Evolutionary conservation across 177 flowering plant genomes (phyloP).

Genomic region (Telopea speciosissima): DNA sequence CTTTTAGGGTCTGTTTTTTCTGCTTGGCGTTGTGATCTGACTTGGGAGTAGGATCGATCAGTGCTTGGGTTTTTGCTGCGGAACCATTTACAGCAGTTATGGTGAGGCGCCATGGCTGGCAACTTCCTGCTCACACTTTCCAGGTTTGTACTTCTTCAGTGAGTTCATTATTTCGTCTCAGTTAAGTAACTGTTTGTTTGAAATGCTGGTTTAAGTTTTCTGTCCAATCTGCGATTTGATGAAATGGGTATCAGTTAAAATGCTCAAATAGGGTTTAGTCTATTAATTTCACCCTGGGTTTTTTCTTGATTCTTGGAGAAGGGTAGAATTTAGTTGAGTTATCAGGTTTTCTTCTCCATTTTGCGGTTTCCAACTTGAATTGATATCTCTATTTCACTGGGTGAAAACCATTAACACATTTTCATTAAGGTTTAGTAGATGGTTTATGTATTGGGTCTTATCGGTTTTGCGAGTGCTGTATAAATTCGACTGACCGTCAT

Average conservation of each 20-base stretch:
- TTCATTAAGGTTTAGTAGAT: neutral
- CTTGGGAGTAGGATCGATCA: neutral
- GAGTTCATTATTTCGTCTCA: neutral
- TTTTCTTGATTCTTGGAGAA: slow-evolving; percentile 5
- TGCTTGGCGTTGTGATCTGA: neutral
- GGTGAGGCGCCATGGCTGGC: slow-evolving; percentile 89
- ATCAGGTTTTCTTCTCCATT: neutral
- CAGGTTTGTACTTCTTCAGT: slow-evolving; percentile 36
- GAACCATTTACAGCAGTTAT: slow-evolving; percentile 29
- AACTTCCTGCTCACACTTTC: slow-evolving; percentile 82
- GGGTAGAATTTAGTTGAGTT: neutral
- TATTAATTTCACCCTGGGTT: neutral
- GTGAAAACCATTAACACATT: too few species aligned
- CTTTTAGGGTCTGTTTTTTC: neutral
- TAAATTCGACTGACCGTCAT: neutral
- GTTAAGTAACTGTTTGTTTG: neutral
- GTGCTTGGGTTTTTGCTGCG: neutral
- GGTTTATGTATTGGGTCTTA: neutral
- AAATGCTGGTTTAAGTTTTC: slow-evolving; percentile 4
- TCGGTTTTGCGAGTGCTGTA: neutral
- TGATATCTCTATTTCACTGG: neutral
- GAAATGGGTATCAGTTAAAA: slow-evolving; percentile 1
- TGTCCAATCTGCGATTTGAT: neutral
- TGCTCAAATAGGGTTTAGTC: neutral
- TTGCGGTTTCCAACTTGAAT: neutral